Percentiles rank a stretch among this genome's conserved stretches.
Conservation (phyloP, 495 filamentous ascomycete species). For the Mycothermus thermophilus region DNA sequence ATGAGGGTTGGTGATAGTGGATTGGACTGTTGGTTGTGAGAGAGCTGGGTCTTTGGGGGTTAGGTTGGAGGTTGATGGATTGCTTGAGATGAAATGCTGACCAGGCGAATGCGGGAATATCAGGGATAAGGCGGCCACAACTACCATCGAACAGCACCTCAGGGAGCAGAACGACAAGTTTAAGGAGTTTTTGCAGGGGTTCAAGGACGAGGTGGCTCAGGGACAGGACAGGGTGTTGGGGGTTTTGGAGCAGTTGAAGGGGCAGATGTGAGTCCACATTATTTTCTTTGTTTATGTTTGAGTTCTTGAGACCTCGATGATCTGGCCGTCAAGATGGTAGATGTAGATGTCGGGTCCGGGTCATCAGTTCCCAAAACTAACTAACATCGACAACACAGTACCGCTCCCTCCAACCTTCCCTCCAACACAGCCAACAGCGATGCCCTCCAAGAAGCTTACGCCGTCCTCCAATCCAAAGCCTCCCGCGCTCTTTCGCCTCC, state of each 20-base stretch:
- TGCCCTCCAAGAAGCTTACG: constrained; percentile 1
- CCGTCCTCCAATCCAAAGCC: constrained; percentile 1
- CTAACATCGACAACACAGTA: neutral
- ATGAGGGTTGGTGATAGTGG: too few species aligned
- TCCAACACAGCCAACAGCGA: neutral
- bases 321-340: neutral
- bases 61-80: too few species aligned
- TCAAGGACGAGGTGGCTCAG: constrained; percentile 13
- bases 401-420: neutral
- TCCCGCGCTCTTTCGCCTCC: neutral
- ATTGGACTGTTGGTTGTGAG: too few species aligned
- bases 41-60: too few species aligned
- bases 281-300: neutral
- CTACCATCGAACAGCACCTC: constrained; percentile 14
- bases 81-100: too few species aligned
- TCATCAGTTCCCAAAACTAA: neutral
- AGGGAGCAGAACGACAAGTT: constrained; percentile 16
- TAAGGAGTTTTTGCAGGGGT: constrained; percentile 20
- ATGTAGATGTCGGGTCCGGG: too few species aligned
- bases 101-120: too few species aligned
- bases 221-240: constrained; percentile 12
- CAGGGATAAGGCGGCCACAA: too few species aligned
- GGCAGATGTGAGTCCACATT: constrained; percentile 7
- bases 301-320: neutral
- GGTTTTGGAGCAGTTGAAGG: constrained; percentile 5